phyloP scores from a whole-genome alignment of 2,329 filamentous ascomycete species.

The Passalora sequoiae region DNA sequence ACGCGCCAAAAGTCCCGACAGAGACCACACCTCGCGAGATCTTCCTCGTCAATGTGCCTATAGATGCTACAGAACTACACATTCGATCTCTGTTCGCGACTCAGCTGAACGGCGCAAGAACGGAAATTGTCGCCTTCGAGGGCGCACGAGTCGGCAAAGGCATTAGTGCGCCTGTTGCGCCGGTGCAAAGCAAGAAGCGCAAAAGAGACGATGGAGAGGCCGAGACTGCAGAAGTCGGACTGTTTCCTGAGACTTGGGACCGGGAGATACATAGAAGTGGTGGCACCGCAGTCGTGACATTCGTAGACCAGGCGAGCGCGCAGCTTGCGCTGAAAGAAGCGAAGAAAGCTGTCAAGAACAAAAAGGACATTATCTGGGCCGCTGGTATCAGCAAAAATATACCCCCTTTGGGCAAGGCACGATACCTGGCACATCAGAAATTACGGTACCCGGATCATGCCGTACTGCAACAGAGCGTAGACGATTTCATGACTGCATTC shows the following conservation, averaged over 20 bases:
- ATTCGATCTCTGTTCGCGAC: slow-evolving; percentile 69
- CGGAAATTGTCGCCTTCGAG: slow-evolving; percentile 75
- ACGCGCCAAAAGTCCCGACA: slow-evolving; percentile 72
- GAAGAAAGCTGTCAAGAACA: slow-evolving; percentile 54
- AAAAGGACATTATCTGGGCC: slow-evolving; percentile 64
- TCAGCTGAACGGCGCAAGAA: slow-evolving; percentile 69
- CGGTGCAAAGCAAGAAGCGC: slow-evolving; percentile 49
- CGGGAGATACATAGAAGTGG: slow-evolving; percentile 66
- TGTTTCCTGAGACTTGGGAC: slow-evolving; percentile 68
- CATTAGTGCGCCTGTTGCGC: slow-evolving; percentile 31
- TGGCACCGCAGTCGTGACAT: slow-evolving; percentile 71
- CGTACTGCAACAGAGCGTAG: slow-evolving; percentile 66
- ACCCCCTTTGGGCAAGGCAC: slow-evolving; percentile 51
- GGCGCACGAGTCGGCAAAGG: slow-evolving; percentile 48
- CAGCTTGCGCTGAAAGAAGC: slow-evolving; percentile 72
- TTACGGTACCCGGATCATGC: slow-evolving; percentile 65
- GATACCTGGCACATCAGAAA: slow-evolving; percentile 60
- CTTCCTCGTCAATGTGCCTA: slow-evolving; percentile 84
- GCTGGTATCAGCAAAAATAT: slow-evolving; percentile 53
- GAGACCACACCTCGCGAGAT: slow-evolving; percentile 70
- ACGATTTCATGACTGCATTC: slow-evolving; percentile 83
- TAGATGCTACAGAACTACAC: slow-evolving; percentile 73
- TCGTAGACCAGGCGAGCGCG: slow-evolving; percentile 77
- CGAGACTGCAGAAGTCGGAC: slow-evolving; percentile 41
- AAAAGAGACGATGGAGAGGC: slow-evolving; percentile 45